Base-by-base conservation (phyloP, 2,329 filamentous ascomycete genomes). In the Penicillium sp. region DNA sequence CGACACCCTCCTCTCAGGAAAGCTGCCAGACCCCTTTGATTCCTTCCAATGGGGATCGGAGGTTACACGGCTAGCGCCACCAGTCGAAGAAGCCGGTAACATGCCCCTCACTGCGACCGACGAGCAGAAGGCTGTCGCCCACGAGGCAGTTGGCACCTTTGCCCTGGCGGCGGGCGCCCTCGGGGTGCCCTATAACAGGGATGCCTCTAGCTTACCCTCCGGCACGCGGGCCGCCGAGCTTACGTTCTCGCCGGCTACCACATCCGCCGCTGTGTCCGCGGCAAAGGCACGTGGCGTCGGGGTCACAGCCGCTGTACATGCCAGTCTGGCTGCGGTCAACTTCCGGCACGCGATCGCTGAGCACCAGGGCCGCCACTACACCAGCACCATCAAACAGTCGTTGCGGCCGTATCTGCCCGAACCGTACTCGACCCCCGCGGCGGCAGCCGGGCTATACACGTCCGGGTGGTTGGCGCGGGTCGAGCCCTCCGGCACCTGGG, bases 221-320 rank as follows among this genome's bases (percentile, higher is more conserved):
- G 67, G 62, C 5, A 70, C 64, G 4, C 60, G 55, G n/a, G 61
- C 47, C 25, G 51, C 54, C 15, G 43, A 52, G 15, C 35, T 64
- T 19, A 19, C 17, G 9, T 57, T 73, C 10, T 62, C 58, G 21
- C 33, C 50, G 2, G 35, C 49, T 9, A 63, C 61, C 33, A 71
- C 69, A 7, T 57, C 58, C 17, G 51, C 56, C 17, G 52, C 69
- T 27, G 40, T 65, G 0, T 42, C 60, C 17, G 64, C 62, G 9
- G 61, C 61, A 25, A 58, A 58, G 50, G 49, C 49, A 27, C 31
- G 42, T 19, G 49, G 49, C 3, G 50, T 75, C 23, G 70, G 62
- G 19, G 61, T 75, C 13, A 66, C 64, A 5, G 65, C 71, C 6
- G 72, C 71, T 6, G 64, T 69, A 27, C 71, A 74, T 59, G 69